phyloP scores from a whole-genome alignment of 768 basidiomycete genomes.

The Mycena pura region DNA sequence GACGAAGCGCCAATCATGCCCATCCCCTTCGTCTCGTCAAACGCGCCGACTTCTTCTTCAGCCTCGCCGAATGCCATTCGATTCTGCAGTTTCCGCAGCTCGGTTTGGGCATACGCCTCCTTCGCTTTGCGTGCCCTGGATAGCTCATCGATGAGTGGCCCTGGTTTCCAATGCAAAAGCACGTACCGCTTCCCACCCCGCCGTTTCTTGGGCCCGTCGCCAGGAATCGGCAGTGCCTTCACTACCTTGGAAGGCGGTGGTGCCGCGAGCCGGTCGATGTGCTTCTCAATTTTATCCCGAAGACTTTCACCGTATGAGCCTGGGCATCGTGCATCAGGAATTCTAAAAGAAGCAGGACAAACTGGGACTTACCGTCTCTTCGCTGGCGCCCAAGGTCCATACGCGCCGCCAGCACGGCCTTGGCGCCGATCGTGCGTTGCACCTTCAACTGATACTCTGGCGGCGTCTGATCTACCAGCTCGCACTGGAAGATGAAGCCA shows the following conservation, averaged over 20 bases:
- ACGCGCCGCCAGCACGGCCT: conserved; percentile 86
- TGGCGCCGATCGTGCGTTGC: conserved; percentile 93
- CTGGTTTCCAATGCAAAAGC: not conserved
- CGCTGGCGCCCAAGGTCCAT: conserved; percentile 91
- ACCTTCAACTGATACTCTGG: conserved; percentile 90
- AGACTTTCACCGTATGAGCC: conserved; percentile 83
- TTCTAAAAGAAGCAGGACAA: not conserved
- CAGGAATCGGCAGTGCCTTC: conserved; percentile 93
- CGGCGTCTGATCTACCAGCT: conserved; percentile 84
- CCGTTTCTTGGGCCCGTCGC: conserved; percentile 95
- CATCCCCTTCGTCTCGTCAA: conserved; percentile 96
- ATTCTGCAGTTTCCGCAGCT: conserved; percentile 96
- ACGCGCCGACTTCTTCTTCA: conserved; percentile 95
- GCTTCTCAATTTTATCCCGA: conserved; percentile 90
- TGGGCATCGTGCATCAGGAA: conserved; percentile 30
- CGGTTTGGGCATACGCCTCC: conserved; percentile 96
- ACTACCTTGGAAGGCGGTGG: conserved; percentile 93
- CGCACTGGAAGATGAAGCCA: conserved; percentile 96
- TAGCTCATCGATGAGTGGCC: not conserved
- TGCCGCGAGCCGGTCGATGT: conserved; percentile 89
- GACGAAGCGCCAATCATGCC: conserved; percentile 93
- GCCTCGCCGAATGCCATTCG: conserved; percentile 95
- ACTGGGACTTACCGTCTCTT: conserved; percentile 71
- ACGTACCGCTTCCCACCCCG: conserved; percentile 91
- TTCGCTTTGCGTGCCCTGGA: conserved; percentile 95